These are phyloP conservation scores for Talaromyces ruber DNA, from an alignment of 495 filamentous ascomycete species.

Conservation along the genomic window DNA sequence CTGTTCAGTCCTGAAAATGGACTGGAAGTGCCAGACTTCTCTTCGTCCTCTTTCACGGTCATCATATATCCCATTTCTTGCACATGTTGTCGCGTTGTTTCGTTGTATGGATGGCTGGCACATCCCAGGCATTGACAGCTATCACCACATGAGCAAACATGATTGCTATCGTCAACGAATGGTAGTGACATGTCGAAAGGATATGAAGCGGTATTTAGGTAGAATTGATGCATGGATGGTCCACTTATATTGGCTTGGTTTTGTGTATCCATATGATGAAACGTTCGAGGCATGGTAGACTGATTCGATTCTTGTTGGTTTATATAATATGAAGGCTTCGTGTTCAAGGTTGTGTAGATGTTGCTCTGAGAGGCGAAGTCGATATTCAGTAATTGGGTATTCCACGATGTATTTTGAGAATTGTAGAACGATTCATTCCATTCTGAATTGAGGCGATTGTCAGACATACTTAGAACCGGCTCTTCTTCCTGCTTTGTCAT, in stretches of 20 bases:
- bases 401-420: not conserved
- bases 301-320: not conserved
- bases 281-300: not conserved
- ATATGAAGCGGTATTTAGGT: not conserved
- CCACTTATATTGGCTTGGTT: not conserved
- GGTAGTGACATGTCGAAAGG: conserved; percentile 6
- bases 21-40: not conserved
- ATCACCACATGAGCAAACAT: conserved; percentile 58
- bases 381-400: not conserved
- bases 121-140: conserved; percentile 64
- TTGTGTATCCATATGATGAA: not conserved
- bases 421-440: not conserved
- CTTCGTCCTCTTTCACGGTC: conserved; percentile 23
- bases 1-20: not conserved
- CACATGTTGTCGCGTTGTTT: conserved; percentile 58
- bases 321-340: not conserved
- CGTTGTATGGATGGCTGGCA: conserved; percentile 62
- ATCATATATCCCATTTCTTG: conserved; percentile 39
- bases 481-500: not conserved
- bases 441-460: not conserved
- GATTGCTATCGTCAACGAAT: conserved; percentile 15
- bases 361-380: not conserved
- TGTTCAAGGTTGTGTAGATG: not conserved
- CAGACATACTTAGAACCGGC: not conserved
- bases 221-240: not conserved